A percentile compares a stretch with the other conserved stretches of the same genome.
phyloP scores from a whole-genome alignment of 1,139 yeast genomes.

The Suhomyces chickasaworum region DNA sequence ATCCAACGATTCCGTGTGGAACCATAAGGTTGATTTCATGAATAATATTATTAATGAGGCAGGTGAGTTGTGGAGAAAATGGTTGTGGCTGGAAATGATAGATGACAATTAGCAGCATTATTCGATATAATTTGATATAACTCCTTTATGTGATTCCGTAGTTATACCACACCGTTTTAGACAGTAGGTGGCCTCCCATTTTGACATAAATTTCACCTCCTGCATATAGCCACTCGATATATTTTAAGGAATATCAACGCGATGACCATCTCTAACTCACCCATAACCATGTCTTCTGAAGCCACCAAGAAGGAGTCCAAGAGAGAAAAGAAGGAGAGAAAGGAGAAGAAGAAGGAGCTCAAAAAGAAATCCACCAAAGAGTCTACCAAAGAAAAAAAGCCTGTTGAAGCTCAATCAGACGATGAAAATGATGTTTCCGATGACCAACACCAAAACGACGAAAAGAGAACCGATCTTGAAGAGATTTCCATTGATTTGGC shows the following conservation, averaged over 20 bases:
- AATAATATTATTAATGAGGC: slow-evolving; percentile 76
- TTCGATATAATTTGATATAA: too few species aligned
- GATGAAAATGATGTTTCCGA: slow-evolving; percentile 16
- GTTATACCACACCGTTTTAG: neutral
- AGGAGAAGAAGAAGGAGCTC: slow-evolving; percentile 29
- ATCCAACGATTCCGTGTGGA: slow-evolving; percentile 38
- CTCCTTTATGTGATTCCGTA: neutral
- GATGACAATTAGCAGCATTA: slow-evolving; percentile 45
- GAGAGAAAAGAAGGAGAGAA: slow-evolving; percentile 29
- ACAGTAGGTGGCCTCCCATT: too few species aligned
- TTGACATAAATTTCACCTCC: neutral
- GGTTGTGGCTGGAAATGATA: slow-evolving; percentile 74
- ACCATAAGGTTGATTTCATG: slow-evolving; percentile 54
- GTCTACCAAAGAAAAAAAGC: slow-evolving; percentile 11
- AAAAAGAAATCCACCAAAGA: slow-evolving; percentile 22
- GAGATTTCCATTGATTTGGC: slow-evolving; percentile 82
- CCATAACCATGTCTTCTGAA: slow-evolving; percentile 8
- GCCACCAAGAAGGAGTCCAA: slow-evolving; percentile 24
- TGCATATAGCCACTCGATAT: slow-evolving; percentile 1
- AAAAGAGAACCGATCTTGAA: slow-evolving; percentile 25
- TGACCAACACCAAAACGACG: neutral
- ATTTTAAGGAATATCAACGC: too few species aligned
- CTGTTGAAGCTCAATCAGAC: slow-evolving; percentile 18
- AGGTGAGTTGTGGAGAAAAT: slow-evolving; percentile 86
- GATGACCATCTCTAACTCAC: slow-evolving; percentile 10